Evolutionary conservation across 768 basidiomycete genomes (phyloP).

Genomic region (Leccinellum luteum): DNA sequence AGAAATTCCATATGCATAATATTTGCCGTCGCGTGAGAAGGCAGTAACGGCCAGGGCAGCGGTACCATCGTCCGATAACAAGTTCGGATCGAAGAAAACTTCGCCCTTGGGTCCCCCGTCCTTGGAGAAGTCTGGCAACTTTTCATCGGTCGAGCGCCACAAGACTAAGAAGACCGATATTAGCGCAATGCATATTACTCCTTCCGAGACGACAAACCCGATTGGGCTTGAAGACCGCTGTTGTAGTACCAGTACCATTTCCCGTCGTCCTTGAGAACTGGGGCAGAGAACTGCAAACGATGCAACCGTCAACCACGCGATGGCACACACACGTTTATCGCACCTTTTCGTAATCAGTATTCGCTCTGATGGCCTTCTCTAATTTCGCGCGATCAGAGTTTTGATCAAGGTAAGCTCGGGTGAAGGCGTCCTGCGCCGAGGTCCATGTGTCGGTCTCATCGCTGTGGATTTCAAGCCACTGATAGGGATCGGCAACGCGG

Average conservation of each 20-base stretch:
- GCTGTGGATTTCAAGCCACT: slow-evolving; percentile 67
- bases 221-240: slow-evolving; percentile 71
- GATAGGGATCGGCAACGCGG: slow-evolving; percentile 65
- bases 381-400: slow-evolving; percentile 58
- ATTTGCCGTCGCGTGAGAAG: slow-evolving; percentile 66
- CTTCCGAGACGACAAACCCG: slow-evolving; percentile 28
- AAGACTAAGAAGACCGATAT: slow-evolving; percentile 41
- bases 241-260: slow-evolving; percentile 85
- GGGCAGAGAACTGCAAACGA: slow-evolving; percentile 56
- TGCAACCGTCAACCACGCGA: background rate
- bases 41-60: slow-evolving; percentile 55
- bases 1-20: slow-evolving; percentile 76
- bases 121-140: slow-evolving; percentile 53
- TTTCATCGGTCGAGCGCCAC: slow-evolving; percentile 54
- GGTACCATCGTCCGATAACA: slow-evolving; percentile 70
- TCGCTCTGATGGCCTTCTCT: slow-evolving; percentile 55
- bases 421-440: slow-evolving; percentile 56
- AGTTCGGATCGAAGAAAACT: slow-evolving; percentile 80
- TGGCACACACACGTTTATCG: background rate
- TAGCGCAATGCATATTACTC: background rate
- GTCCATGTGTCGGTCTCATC: slow-evolving; percentile 68
- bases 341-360: slow-evolving; percentile 52
- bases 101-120: slow-evolving; percentile 50
- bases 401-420: slow-evolving; percentile 58
- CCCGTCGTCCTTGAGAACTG: slow-evolving; percentile 57